A percentile compares a stretch with the other conserved stretches of the same genome.
phyloP scores from a whole-genome alignment of 129 eudicot species.

The Flaveria sonorensis region DNA sequence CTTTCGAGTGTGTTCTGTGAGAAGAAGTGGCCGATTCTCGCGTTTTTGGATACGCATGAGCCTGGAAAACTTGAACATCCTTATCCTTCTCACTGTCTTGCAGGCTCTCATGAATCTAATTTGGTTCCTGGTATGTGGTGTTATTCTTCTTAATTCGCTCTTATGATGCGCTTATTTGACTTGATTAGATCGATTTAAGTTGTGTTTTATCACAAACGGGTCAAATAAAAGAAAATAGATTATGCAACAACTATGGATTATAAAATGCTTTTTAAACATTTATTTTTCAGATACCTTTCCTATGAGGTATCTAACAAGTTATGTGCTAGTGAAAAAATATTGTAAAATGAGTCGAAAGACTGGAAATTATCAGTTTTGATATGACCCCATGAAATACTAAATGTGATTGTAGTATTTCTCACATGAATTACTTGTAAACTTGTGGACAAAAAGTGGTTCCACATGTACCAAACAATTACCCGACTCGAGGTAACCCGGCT shows the following conservation, averaged over 20 bases:
- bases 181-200: neutral
- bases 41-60: constrained; percentile 69
- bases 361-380: neutral
- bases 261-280: neutral
- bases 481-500: too few species aligned
- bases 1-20: constrained; percentile 55
- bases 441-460: neutral
- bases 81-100: constrained; percentile 72
- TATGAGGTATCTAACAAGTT: too few species aligned
- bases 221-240: neutral
- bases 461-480: neutral
- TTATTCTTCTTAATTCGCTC: neutral
- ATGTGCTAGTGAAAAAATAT: neutral
- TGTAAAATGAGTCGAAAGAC: neutral
- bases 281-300: too few species aligned
- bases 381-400: too few species aligned
- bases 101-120: constrained; percentile 67
- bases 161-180: neutral
- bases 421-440: neutral
- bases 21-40: constrained; percentile 70
- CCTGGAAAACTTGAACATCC: constrained; percentile 77
- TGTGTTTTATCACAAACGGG: neutral
- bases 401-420: too few species aligned
- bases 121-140: constrained; percentile 61
- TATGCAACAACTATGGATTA: neutral